Evolutionary conservation across 2,329 filamentous ascomycete genomes (phyloP).

Genomic region (Arthrobotrys entomopaga): DNA sequence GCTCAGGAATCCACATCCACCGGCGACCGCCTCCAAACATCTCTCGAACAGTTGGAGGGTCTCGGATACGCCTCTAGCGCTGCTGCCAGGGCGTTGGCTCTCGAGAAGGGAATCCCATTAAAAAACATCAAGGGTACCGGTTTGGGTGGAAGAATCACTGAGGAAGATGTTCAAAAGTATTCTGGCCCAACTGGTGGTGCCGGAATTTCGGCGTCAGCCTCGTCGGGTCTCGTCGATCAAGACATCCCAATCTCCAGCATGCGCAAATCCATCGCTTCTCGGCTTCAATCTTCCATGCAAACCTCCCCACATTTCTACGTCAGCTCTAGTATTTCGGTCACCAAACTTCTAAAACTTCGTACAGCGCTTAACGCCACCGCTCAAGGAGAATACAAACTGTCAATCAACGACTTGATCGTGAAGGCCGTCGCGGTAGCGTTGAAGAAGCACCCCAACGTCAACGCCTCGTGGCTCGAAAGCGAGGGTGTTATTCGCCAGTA

Average conservation of each 20-base stretch:
- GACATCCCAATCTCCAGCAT: slow-evolving; percentile 88
- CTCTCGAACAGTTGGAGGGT: slow-evolving; percentile 77
- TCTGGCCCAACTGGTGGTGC: slow-evolving; percentile 62
- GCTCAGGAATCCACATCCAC: slow-evolving; percentile 65
- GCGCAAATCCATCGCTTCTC: slow-evolving; percentile 96
- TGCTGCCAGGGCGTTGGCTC: slow-evolving; percentile 81
- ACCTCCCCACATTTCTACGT: slow-evolving; percentile 99
- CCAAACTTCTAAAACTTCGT: slow-evolving; percentile 95
- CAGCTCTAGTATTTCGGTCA: slow-evolving; percentile 86
- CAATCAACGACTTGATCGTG: slow-evolving; percentile 99
- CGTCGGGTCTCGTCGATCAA: slow-evolving; percentile 76
- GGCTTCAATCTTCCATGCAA: slow-evolving; percentile 86
- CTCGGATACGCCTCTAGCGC: slow-evolving; percentile 70
- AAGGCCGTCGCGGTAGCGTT: slow-evolving; percentile 91
- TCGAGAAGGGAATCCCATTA: slow-evolving; percentile 83
- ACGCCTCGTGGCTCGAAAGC: slow-evolving; percentile 88
- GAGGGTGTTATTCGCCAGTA: slow-evolving; percentile 90
- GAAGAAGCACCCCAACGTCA: slow-evolving; percentile 93
- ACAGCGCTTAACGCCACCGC: slow-evolving; percentile 87
- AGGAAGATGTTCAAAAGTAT: slow-evolving; percentile 91
- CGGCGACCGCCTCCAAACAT: slow-evolving; percentile 78
- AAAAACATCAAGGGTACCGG: slow-evolving; percentile 86
- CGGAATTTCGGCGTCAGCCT: slow-evolving; percentile 63
- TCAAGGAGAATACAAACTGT: slow-evolving; percentile 92
- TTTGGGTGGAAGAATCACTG: slow-evolving; percentile 84